phyloP scores from a whole-genome alignment of 768 basidiomycete species.

The Psilocybe subaeruginosa region DNA sequence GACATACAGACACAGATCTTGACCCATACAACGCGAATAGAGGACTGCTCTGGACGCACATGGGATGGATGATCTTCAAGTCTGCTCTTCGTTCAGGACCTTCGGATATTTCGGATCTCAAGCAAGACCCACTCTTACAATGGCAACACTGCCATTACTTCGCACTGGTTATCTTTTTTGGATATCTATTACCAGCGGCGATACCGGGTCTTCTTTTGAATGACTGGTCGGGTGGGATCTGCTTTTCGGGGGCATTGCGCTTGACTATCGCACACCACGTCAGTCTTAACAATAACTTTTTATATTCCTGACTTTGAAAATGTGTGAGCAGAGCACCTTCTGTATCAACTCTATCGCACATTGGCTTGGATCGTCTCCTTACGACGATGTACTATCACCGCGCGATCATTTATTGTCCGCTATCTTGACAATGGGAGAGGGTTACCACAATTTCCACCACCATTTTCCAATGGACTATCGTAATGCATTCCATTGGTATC shows the following conservation, averaged over 20 bases:
- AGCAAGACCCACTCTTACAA: constrained; percentile 67
- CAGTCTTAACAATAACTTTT: constrained; percentile 31
- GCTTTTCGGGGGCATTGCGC: constrained; percentile 72
- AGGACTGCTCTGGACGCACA: constrained; percentile 78
- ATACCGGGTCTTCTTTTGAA: constrained; percentile 74
- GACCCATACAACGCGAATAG: constrained; percentile 85
- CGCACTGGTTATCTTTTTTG: constrained; percentile 62
- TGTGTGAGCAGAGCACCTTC: constrained; percentile 67
- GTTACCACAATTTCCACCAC: constrained; percentile 91
- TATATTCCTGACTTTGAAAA: constrained; percentile 8
- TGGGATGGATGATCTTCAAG: constrained; percentile 86
- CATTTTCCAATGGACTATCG: constrained; percentile 90
- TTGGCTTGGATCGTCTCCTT: constrained; percentile 79
- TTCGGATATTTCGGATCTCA: constrained; percentile 74
- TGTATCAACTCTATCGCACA: constrained; percentile 91
- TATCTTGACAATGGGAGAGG: constrained; percentile 84
- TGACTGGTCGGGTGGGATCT: constrained; percentile 80
- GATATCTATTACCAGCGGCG: constrained; percentile 67
- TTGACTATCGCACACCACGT: constrained; percentile 83
- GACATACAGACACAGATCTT: constrained; percentile 83
- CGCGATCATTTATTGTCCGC: constrained; percentile 83
- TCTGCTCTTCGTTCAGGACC: constrained; percentile 71
- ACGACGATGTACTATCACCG: constrained; percentile 79
- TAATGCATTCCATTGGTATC: constrained; percentile 80
- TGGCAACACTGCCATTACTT: constrained; percentile 84